These are phyloP conservation scores for Mollisia scopiformis DNA, from an alignment of 2,329 filamentous ascomycete genomes.

Conservation along the genomic window DNA sequence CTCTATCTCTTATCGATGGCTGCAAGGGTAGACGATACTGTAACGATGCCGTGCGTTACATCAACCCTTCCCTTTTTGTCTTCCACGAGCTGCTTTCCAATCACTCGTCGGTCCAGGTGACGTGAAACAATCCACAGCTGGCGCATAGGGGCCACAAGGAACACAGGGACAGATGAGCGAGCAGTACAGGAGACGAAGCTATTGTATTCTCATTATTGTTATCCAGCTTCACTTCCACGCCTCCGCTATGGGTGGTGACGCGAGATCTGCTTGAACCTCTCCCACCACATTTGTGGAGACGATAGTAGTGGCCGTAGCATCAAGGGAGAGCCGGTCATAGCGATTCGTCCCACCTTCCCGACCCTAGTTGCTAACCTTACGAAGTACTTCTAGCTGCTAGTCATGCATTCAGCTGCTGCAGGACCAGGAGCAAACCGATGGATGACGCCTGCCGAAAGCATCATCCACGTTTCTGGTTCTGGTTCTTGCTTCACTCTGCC, in stretches of 20 bases:
- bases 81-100: neutral
- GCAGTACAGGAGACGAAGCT: neutral
- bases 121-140: neutral
- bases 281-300: neutral
- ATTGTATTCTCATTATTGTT: too few relatives aligned
- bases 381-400: too few relatives aligned
- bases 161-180: neutral
- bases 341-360: constrained; percentile 10
- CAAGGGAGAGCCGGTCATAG: constrained; percentile 4
- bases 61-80: constrained; percentile 9
- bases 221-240: neutral
- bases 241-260: neutral
- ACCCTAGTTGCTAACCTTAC: constrained; percentile 3
- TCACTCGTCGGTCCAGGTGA: neutral
- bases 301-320: neutral
- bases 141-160: neutral
- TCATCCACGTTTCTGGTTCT: constrained; percentile 1
- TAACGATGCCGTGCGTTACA: constrained; percentile 3
- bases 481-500: constrained; percentile 1
- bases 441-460: constrained; percentile 17
- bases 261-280: neutral
- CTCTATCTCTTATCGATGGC: neutral
- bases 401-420: constrained; percentile 7
- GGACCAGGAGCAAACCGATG: constrained; percentile 1
- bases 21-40: too few relatives aligned